phyloP scores from a whole-genome alignment of 345 rosid species.

The Carallia brachiata region DNA sequence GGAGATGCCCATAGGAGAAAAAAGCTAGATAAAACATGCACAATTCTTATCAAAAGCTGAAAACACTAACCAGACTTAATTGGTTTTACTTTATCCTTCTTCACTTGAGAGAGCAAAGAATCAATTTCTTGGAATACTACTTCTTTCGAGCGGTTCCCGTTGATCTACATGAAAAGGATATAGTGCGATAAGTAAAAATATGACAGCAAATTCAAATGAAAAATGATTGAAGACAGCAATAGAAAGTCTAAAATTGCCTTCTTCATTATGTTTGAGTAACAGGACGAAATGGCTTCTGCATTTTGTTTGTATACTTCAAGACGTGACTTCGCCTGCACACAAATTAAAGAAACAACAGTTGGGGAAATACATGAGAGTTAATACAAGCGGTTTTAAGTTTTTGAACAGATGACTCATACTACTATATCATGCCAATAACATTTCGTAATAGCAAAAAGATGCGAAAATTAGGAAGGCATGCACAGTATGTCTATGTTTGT shows the following conservation, averaged over 20 bases:
- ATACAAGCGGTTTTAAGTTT: background rate
- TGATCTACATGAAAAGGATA: constrained; percentile 45
- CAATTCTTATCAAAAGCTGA: constrained; percentile 14
- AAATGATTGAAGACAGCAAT: background rate
- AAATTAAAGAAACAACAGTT: constrained; percentile 4
- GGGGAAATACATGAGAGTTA: background rate
- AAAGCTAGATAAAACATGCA: constrained; percentile 8
- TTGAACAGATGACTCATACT: background rate
- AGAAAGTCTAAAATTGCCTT: constrained; percentile 42
- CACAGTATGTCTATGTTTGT: background rate
- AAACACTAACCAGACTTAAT: constrained; percentile 31
- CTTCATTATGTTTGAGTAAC: constrained; percentile 54
- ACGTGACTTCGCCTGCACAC: constrained; percentile 64
- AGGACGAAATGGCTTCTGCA: constrained; percentile 58
- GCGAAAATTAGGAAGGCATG: background rate
- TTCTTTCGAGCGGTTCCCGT: constrained; percentile 75
- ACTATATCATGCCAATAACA: too few species aligned
- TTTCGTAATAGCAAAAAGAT: background rate
- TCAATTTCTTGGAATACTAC: constrained; percentile 59
- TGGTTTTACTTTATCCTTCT: constrained; percentile 35
- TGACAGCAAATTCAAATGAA: background rate
- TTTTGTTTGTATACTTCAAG: constrained; percentile 78
- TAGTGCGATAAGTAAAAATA: constrained; percentile 11
- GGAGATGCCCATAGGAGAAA: background rate
- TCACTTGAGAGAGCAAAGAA: constrained; percentile 55